These are phyloP conservation scores for Penicillium carneum DNA, from an alignment of 2,329 filamentous ascomycete genomes.

Conservation along the genomic window DNA sequence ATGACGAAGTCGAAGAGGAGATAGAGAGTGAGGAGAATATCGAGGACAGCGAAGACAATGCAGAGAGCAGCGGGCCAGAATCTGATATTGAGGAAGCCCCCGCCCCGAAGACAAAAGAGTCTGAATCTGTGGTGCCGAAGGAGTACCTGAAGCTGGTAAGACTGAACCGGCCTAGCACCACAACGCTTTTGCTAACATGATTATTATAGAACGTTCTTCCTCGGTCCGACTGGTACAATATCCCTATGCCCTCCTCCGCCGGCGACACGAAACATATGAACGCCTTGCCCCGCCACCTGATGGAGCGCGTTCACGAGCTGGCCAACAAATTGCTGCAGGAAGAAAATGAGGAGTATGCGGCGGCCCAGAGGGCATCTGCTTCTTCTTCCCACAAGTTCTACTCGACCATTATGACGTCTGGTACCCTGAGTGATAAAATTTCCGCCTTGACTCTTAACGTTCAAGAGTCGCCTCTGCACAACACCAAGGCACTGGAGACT, in stretches of 20 bases:
- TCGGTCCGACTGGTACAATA: constrained; percentile 72
- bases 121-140: constrained; percentile 43
- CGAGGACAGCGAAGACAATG: constrained; percentile 42
- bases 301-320: constrained; percentile 68
- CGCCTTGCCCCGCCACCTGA: constrained; percentile 58
- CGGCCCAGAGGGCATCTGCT: constrained; percentile 73
- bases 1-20: constrained; percentile 39
- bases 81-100: constrained; percentile 42
- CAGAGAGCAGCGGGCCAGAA: constrained; percentile 33
- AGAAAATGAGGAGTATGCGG: constrained; percentile 77
- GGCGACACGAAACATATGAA: constrained; percentile 56
- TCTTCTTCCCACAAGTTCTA: constrained; percentile 94
- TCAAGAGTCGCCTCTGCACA: constrained; percentile 95
- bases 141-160: constrained; percentile 48
- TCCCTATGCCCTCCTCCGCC: constrained; percentile 62
- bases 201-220: constrained; percentile 62
- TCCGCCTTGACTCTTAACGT: constrained; percentile 92
- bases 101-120: constrained; percentile 28
- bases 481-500: constrained; percentile 84
- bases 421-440: constrained; percentile 94
- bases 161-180: constrained; percentile 13
- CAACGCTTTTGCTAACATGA: constrained; percentile 34
- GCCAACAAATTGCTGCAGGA: constrained; percentile 76
- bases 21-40: constrained; percentile 48
- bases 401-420: constrained; percentile 93